Evolutionary conservation across 176 grass and related monocot species (phyloP).

Genomic region (Raddia guianensis): DNA sequence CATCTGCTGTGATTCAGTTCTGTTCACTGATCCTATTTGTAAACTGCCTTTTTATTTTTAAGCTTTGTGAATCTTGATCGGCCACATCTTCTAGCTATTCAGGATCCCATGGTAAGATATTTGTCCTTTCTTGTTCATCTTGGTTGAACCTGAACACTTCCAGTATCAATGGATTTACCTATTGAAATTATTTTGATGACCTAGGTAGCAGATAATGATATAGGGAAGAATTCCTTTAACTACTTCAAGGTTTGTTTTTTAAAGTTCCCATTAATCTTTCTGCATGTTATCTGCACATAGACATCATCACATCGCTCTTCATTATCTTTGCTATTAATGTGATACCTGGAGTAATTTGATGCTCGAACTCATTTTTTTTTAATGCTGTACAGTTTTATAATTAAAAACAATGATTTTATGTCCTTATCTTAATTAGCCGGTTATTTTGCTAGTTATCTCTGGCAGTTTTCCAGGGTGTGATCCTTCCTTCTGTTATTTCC

Average conservation of each 20-base stretch:
- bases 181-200: slow-evolving; percentile 28
- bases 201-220: slow-evolving; percentile 90
- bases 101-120: slow-evolving; percentile 90
- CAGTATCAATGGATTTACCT: slow-evolving; percentile 38
- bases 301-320: neutral
- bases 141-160: slow-evolving; percentile 24
- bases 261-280: neutral
- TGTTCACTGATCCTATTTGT: slow-evolving; percentile 31
- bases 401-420: neutral
- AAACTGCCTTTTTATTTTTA: neutral
- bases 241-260: slow-evolving; percentile 75
- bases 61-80: slow-evolving; percentile 86
- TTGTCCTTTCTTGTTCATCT: slow-evolving; percentile 37
- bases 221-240: slow-evolving; percentile 96
- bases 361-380: neutral
- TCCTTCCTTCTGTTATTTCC: slow-evolving; percentile 25
- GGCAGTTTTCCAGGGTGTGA: neutral
- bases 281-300: neutral
- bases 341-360: slow-evolving; percentile 17
- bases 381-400: slow-evolving; percentile 9
- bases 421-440: neutral
- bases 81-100: slow-evolving; percentile 78
- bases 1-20: slow-evolving; percentile 21
- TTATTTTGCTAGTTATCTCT: slow-evolving; percentile 19
- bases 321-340: slow-evolving; percentile 21